These are phyloP conservation scores for Botryotinia globosa DNA, from an alignment of 2,329 filamentous ascomycete species.

Conservation along the genomic window DNA sequence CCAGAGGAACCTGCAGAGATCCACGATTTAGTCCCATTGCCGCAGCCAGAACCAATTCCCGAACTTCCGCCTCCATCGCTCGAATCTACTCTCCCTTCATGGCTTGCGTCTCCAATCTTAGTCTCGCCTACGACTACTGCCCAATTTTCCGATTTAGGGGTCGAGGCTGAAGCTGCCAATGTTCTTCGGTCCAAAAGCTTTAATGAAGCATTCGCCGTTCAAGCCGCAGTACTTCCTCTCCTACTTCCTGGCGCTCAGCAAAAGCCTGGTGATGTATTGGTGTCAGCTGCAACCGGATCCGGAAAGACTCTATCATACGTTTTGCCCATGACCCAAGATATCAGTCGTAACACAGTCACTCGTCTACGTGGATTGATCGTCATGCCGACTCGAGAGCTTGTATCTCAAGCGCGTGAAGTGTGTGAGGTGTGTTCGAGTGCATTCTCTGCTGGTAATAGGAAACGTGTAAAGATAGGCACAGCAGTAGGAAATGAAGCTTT, in stretches of 20 bases:
- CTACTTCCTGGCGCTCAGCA: conserved; percentile 64
- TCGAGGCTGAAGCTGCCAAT: conserved; percentile 58
- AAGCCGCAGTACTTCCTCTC: conserved; percentile 76
- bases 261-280: conserved; percentile 73
- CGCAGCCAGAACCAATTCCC: conserved; percentile 67
- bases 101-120: conserved; percentile 74
- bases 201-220: conserved; percentile 71
- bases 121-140: conserved; percentile 59
- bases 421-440: conserved; percentile 71
- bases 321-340: conserved; percentile 75
- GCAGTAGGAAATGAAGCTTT: conserved; percentile 80
- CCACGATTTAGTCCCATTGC: conserved; percentile 76
- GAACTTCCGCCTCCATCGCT: conserved; percentile 57
- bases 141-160: conserved; percentile 62
- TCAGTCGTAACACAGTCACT: conserved; percentile 63
- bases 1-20: conserved; percentile 44
- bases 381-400: conserved; percentile 86
- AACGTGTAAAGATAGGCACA: conserved; percentile 73
- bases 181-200: conserved; percentile 68
- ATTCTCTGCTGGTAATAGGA: conserved; percentile 54
- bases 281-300: conserved; percentile 91
- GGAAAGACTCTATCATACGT: conserved; percentile 94
- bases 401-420: conserved; percentile 77
- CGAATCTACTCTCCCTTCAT: conserved; percentile 77
- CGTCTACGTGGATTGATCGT: conserved; percentile 77